Conservation (phyloP, 78 protist species). For the Isochrysis galbana region DNA sequence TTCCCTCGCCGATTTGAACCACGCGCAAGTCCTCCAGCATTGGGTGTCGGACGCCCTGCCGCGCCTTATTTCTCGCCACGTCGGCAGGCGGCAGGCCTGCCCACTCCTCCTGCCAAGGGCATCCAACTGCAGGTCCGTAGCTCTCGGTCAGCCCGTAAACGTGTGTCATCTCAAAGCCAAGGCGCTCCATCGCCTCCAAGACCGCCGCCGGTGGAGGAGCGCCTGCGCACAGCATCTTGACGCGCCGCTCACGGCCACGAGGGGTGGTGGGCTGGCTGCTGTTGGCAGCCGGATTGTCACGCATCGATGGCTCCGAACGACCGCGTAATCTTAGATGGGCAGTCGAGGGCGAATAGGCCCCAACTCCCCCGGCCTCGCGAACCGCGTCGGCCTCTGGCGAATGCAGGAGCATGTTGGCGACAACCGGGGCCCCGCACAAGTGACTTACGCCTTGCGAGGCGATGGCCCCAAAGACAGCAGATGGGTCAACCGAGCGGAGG, state of each 20-base stretch:
- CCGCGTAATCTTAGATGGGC: too few relatives aligned
- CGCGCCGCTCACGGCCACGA: too few relatives aligned
- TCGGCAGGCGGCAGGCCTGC: background rate
- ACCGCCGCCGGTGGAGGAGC: constrained; percentile 49
- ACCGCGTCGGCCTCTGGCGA: background rate
- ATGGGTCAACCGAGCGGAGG: constrained; percentile 2
- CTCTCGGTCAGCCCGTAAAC: constrained; percentile 47
- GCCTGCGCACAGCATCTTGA: constrained; percentile 45
- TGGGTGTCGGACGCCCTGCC: background rate
- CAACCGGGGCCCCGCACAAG: constrained; percentile 41
- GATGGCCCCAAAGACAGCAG: background rate
- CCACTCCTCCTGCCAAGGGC: background rate
- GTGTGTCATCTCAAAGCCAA: constrained; percentile 27
- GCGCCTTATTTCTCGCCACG: background rate
- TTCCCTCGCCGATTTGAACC: too few relatives aligned
- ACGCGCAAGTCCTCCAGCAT: background rate
- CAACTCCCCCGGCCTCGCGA: too few relatives aligned
- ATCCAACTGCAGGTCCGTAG: background rate
- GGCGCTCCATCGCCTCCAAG: constrained; percentile 15
- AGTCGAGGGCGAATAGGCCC: too few relatives aligned
- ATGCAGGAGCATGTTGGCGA: background rate
- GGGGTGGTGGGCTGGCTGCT: too few relatives aligned
- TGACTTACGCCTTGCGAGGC: background rate
- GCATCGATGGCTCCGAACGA: too few relatives aligned
- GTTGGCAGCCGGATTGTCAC: background rate